Evolutionary conservation across 2,329 filamentous ascomycete species (phyloP).

Genomic region (Aspergillus udagawae): DNA sequence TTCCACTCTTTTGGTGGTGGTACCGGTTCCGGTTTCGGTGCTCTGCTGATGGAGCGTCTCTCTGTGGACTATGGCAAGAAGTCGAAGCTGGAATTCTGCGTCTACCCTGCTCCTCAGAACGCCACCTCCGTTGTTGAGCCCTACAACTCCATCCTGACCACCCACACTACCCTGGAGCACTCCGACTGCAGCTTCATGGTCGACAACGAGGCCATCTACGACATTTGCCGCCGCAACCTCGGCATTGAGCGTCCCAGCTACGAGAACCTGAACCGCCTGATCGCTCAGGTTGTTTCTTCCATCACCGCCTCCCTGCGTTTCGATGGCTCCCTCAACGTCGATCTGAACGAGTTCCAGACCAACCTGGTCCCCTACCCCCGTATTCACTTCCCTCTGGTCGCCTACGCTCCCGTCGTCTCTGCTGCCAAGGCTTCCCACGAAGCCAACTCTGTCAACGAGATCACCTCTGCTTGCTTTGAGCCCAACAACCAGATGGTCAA

Average conservation of each 20-base stretch:
- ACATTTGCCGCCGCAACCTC: constrained; percentile 97
- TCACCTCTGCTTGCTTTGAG: constrained; percentile 99
- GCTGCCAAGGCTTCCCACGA: constrained; percentile 95
- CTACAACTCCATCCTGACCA: constrained; percentile 99
- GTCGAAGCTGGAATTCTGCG: constrained; percentile 99
- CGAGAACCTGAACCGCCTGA: constrained; percentile 98
- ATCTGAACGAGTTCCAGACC: constrained; percentile 99
- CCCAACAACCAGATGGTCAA: constrained; percentile 99
- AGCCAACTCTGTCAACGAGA: constrained; percentile 96
- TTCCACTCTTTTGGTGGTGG: constrained; percentile 99
- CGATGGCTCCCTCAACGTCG: constrained; percentile 97
- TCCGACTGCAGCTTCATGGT: constrained; percentile 99
- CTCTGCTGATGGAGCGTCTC: constrained; percentile 96
- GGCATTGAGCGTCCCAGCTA: constrained; percentile 96
- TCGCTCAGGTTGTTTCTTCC: constrained; percentile 97
- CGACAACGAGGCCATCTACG: constrained; percentile 99
- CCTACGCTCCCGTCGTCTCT: constrained; percentile 91
- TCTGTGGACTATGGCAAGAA: constrained; percentile 99
- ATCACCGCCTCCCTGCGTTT: constrained; percentile 98
- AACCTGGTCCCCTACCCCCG: constrained; percentile 98
- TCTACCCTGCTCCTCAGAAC: constrained; percentile 96
- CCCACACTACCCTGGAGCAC: constrained; percentile 98
- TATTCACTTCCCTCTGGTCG: constrained; percentile 98
- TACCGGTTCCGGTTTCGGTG: constrained; percentile 97
- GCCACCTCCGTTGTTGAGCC: constrained; percentile 98